Percentiles rank a stretch among this genome's conserved stretches.
Evolutionary conservation across 306 rosid species (phyloP).

Genomic region (Pueraria montana): DNA sequence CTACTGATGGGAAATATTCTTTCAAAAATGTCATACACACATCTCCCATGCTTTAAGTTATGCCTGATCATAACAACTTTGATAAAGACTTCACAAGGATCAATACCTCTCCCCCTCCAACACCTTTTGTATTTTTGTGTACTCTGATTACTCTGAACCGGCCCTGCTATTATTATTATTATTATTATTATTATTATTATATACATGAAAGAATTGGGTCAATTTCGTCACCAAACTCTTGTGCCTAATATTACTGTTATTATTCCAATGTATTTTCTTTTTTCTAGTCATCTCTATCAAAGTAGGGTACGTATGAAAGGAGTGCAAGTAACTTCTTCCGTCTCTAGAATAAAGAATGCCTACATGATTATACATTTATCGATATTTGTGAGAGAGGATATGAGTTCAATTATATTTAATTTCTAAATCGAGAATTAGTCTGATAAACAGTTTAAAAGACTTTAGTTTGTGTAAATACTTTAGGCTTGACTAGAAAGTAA

Average conservation of each 20-base stretch:
- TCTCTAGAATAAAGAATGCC: not conserved
- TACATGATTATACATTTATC: not conserved
- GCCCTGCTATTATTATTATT: not conserved
- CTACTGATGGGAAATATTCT: slow-evolving; percentile 34
- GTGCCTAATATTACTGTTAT: not conserved
- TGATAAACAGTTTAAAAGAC: no score
- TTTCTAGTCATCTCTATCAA: not conserved
- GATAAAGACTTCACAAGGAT: slow-evolving; percentile 17
- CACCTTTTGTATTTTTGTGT: slow-evolving; percentile 14
- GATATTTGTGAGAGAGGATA: not conserved
- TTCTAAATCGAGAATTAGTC: no score
- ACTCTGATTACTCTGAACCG: not conserved
- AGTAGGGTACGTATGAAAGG: not conserved
- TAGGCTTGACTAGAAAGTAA: no score
- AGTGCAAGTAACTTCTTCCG: not conserved
- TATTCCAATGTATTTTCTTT: not conserved
- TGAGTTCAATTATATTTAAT: no score
- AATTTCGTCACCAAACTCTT: slow-evolving; percentile 16
- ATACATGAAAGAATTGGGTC: not conserved
- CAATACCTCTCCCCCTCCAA: not conserved
- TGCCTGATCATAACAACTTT: slow-evolving; percentile 44
- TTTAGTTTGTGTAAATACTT: no score
- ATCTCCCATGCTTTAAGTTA: slow-evolving; percentile 40
- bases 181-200: not conserved
- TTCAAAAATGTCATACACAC: slow-evolving; percentile 45